These are phyloP conservation scores for Paraphaeosphaeria sporulosa DNA, from an alignment of 2,329 filamentous ascomycete species.

Conservation along the genomic window DNA sequence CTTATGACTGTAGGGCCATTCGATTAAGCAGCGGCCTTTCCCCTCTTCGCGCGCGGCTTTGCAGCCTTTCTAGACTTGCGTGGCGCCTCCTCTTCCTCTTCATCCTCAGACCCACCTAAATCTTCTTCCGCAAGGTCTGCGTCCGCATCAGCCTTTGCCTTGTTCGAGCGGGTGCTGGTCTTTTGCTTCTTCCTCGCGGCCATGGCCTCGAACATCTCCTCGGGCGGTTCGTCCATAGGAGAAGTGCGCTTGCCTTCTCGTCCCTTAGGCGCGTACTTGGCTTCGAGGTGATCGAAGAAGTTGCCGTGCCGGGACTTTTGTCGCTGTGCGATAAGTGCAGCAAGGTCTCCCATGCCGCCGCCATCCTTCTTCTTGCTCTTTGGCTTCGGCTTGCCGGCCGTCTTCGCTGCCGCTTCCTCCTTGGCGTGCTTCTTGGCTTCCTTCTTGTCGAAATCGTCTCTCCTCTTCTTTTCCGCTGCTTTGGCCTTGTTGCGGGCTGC, in stretches of 20 bases:
- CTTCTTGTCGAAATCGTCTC: conserved; percentile 58
- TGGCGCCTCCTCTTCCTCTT: conserved; percentile 26
- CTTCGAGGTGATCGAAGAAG: conserved; percentile 46
- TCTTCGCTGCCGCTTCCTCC: conserved; percentile 70
- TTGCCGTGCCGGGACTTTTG: conserved; percentile 44
- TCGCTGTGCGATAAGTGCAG: conserved; percentile 48
- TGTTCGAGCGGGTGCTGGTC: conserved; percentile 23
- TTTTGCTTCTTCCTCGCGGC: conserved; percentile 39
- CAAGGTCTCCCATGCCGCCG: conserved; percentile 45
- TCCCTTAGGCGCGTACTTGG: conserved; percentile 45
- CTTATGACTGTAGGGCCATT: background rate
- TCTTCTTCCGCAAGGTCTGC: conserved; percentile 36
- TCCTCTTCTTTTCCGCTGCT: conserved; percentile 44
- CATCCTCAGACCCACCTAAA: conserved; percentile 34
- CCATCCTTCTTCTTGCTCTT: conserved; percentile 42
- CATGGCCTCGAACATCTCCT: conserved; percentile 64
- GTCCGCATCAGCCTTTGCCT: conserved; percentile 26
- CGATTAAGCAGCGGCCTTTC: conserved; percentile 14
- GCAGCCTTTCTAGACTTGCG: conserved; percentile 30
- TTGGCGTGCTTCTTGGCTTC: conserved; percentile 54
- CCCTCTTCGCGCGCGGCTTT: conserved; percentile 24
- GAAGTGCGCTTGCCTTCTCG: conserved; percentile 56
- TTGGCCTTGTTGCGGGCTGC: conserved; percentile 40
- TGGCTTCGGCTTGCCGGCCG: conserved; percentile 60
- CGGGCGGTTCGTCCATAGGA: conserved; percentile 63